phyloP scores from a whole-genome alignment of 768 basidiomycete genomes.

The Serendipita sp. region DNA sequence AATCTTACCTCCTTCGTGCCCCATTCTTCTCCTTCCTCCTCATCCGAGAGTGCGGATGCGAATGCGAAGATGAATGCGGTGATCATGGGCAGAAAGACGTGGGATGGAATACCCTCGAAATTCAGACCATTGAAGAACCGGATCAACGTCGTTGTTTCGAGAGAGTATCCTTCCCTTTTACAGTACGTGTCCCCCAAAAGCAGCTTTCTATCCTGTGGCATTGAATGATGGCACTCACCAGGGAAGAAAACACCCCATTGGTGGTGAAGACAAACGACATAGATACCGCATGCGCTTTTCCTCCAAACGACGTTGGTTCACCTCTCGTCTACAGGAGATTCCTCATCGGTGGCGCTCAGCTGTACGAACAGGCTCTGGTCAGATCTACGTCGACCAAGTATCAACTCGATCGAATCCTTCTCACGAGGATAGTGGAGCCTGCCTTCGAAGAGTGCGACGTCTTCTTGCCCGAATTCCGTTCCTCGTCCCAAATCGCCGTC shows the following conservation, averaged over 20 bases:
- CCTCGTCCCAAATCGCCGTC: conserved; percentile 12
- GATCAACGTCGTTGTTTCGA: conserved; percentile 63
- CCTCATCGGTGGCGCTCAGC: conserved; percentile 81
- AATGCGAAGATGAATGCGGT: conserved; percentile 48
- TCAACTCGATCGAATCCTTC: conserved; percentile 61
- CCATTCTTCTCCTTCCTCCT: conserved; percentile 20
- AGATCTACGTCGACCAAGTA: conserved; percentile 19
- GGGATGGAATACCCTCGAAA: conserved; percentile 86
- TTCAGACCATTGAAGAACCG: conserved; percentile 67
- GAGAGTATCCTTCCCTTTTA: conserved; percentile 21
- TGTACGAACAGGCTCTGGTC: conserved; percentile 56
- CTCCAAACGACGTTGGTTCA: background rate
- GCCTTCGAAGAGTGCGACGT: conserved; percentile 74
- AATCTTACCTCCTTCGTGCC: conserved; percentile 51
- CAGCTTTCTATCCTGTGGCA: too few relatives aligned
- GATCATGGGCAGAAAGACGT: conserved; percentile 92
- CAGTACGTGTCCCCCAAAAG: background rate
- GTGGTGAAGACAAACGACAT: background rate
- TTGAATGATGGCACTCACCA: too few relatives aligned
- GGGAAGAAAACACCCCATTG: background rate
- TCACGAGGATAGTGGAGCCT: conserved; percentile 68
- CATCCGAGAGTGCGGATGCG: background rate
- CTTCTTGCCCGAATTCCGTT: conserved; percentile 62
- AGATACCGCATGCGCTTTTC: background rate
- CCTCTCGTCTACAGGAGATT: conserved; percentile 42